A percentile compares a stretch with the other conserved stretches of the same genome.
Evolutionary conservation across 257 asterid genomes (phyloP).

Genomic region (Petrea volubilis): DNA sequence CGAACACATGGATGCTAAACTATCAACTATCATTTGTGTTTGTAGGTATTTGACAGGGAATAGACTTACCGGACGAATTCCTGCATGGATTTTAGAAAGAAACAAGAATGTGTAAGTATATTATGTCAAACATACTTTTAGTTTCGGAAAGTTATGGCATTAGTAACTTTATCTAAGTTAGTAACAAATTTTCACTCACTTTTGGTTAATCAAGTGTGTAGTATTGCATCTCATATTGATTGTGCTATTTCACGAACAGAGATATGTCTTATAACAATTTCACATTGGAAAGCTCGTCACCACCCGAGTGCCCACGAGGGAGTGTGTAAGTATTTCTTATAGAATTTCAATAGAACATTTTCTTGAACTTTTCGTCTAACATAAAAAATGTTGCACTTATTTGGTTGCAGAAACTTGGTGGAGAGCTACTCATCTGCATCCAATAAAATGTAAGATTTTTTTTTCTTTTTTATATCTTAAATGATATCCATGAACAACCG

Average conservation of each 20-base stretch:
- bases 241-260: constrained; percentile 43
- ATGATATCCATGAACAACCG: constrained; percentile 11
- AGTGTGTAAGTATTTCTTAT: constrained; percentile 64
- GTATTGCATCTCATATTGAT: constrained; percentile 10
- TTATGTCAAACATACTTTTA: constrained; percentile 8
- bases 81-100: constrained; percentile 62
- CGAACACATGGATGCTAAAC: constrained; percentile 3
- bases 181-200: neutral
- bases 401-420: constrained; percentile 71
- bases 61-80: constrained; percentile 66
- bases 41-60: constrained; percentile 78
- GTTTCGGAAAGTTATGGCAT: too few relatives aligned
- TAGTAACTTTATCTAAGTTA: neutral
- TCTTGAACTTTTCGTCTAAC: neutral
- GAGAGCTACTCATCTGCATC: constrained; percentile 69
- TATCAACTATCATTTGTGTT: neutral
- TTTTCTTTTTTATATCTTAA: neutral
- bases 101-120: constrained; percentile 70
- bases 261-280: constrained; percentile 81
- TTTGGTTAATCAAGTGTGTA: neutral
- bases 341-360: neutral
- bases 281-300: constrained; percentile 52
- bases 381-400: constrained; percentile 19
- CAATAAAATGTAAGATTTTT: constrained; percentile 48
- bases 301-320: constrained; percentile 61